Evolutionary conservation across 2,329 filamentous ascomycete species (phyloP), one percentile per base, ranked within the genome.

Genomic region (Fusarium nematophilum): DNA sequence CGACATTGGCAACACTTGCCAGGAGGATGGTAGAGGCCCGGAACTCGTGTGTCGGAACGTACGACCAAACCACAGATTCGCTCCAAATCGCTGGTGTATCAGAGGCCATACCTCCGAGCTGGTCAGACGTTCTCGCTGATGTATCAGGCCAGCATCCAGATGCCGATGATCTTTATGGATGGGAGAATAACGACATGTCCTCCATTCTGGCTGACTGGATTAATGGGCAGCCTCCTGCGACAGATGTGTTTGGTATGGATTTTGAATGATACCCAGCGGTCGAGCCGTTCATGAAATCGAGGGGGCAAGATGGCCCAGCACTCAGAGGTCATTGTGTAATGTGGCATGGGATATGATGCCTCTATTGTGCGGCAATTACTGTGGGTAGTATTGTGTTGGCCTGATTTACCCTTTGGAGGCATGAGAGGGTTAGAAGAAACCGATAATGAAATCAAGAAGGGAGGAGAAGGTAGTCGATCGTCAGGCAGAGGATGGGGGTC

Each of bases 131-230:
- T 4, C 7, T 33, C 18, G 4, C n/a, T 6, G 36, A 40, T 26
- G 31, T 34, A 5, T 10, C 25, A 3, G 53, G n/a, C 5, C 45
- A 52, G 6, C 33, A 51, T 13, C 11, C 18, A 15, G 29, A 43
- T 2, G 13, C 31, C 14, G 45, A 44, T 29, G 27, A 25, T 2
- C 43, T 57, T 17, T n/a, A 25, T 1, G 46, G 43, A n/a, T 59
- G 57, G 17, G 17, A 47, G 2, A 55, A 62, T 39, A 47, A 54
- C 31, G 59, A 62, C 31, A 62, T 62, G 58, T 58, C 58, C n/a
- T 42, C 54, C 8, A 62, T 62, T 9, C 25, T 62, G 53, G 59
- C 58, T 5, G 59, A 59, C 11, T 62, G 59, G 59, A 62, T 62
- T 6, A 62, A 62, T 21, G 58, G 59, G 6, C 59, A 62, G 1